phyloP scores from a whole-genome alignment of 768 basidiomycete genomes.

The Steccherinum ochraceum region DNA sequence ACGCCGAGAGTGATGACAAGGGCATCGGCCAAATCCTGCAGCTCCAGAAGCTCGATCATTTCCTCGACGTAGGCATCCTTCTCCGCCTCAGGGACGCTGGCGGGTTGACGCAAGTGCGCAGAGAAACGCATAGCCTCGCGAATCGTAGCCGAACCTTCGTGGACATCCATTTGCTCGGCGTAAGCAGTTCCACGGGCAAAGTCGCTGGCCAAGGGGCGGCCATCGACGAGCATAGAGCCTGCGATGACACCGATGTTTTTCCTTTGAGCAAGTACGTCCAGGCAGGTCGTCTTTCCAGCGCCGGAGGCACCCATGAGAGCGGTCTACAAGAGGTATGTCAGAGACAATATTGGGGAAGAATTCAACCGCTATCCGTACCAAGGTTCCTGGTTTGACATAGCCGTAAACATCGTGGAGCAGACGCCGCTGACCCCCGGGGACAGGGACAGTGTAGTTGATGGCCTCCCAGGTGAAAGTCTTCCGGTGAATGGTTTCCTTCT shows the following conservation, averaged over 20 bases:
- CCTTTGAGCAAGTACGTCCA: slow-evolving; percentile 67
- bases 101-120: slow-evolving; percentile 77
- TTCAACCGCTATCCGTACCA: slow-evolving; percentile 20
- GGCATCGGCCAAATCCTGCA: slow-evolving; percentile 80
- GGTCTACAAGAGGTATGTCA: slow-evolving; percentile 27
- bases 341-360: background rate
- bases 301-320: slow-evolving; percentile 87
- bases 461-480: slow-evolving; percentile 79
- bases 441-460: slow-evolving; percentile 72
- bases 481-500: slow-evolving; percentile 16
- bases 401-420: slow-evolving; percentile 74
- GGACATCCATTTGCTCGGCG: slow-evolving; percentile 82
- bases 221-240: slow-evolving; percentile 62
- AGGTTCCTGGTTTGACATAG: slow-evolving; percentile 79
- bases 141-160: slow-evolving; percentile 77
- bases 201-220: slow-evolving; percentile 50
- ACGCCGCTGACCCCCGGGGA: slow-evolving; percentile 49
- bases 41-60: slow-evolving; percentile 76
- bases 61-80: slow-evolving; percentile 79
- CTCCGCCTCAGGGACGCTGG: slow-evolving; percentile 56
- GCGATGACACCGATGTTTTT: slow-evolving; percentile 64
- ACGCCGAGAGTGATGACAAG: slow-evolving; percentile 64
- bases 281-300: slow-evolving; percentile 74
- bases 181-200: slow-evolving; percentile 72
- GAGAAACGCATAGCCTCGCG: slow-evolving; percentile 84